phyloP scores from a whole-genome alignment of 805 yeast species.

The Metschnikowia henanensis region DNA sequence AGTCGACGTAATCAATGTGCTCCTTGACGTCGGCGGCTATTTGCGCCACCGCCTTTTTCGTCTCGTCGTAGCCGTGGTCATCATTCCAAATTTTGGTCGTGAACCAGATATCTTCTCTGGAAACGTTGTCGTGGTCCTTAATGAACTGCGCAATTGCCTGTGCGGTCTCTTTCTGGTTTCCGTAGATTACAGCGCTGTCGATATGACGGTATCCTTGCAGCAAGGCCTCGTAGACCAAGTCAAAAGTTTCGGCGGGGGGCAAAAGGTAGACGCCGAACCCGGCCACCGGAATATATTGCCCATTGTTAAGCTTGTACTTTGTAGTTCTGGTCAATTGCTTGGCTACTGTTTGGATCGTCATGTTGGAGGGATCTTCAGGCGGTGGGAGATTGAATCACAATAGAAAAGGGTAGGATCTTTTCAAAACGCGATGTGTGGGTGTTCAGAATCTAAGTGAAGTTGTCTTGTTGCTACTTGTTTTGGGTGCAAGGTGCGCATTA shows the following conservation, averaged over 20 bases:
- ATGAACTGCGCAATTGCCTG: slow-evolving; percentile 58
- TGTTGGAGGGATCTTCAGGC: slow-evolving; percentile 15
- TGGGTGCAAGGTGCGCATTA: neutral
- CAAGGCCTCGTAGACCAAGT: slow-evolving; percentile 56
- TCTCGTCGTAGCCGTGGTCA: slow-evolving; percentile 46
- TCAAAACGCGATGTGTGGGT: too few relatives aligned
- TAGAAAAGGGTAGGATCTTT: too few relatives aligned
- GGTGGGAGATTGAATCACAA: neutral
- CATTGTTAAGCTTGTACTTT: slow-evolving; percentile 51
- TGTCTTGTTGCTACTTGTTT: too few relatives aligned
- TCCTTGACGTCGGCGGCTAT: slow-evolving; percentile 51
- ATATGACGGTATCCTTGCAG: slow-evolving; percentile 69
- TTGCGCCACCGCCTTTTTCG: slow-evolving; percentile 56
- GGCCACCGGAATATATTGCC: slow-evolving; percentile 52
- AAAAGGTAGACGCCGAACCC: slow-evolving; percentile 57
- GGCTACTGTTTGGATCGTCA: slow-evolving; percentile 37
- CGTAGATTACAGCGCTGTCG: slow-evolving; percentile 70
- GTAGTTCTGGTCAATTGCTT: slow-evolving; percentile 35
- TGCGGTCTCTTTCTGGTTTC: slow-evolving; percentile 61
- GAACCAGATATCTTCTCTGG: slow-evolving; percentile 36
- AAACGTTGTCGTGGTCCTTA: slow-evolving; percentile 33
- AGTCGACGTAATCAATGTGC: slow-evolving; percentile 39
- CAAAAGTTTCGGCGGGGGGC: slow-evolving; percentile 36
- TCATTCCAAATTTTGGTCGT: slow-evolving; percentile 34
- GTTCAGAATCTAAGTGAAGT: too few relatives aligned